phyloP scores from a whole-genome alignment of 768 basidiomycete species.

The Kwoniella dejecticola region DNA sequence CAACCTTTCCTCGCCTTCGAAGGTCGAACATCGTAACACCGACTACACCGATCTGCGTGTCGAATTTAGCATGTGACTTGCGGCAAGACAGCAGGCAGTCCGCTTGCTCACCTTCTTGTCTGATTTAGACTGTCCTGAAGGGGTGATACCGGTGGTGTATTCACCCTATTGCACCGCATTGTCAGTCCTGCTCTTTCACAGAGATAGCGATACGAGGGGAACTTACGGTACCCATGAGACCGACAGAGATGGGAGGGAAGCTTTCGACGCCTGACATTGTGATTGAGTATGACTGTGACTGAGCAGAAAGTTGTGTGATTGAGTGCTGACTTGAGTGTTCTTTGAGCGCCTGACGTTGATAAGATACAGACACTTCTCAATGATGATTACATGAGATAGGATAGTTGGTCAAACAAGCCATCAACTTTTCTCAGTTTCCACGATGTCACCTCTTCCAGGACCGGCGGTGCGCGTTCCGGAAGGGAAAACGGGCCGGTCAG shows the following conservation, averaged over 20 bases:
- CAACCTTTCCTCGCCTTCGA: slow-evolving; percentile 75
- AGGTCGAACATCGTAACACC: slow-evolving; percentile 88
- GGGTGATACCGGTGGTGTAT: slow-evolving; percentile 94
- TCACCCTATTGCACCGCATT: slow-evolving; percentile 64
- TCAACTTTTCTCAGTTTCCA: not conserved
- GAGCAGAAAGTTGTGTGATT: not conserved
- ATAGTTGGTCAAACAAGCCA: not conserved
- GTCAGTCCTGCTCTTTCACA: slow-evolving; percentile 51
- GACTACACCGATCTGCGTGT: slow-evolving; percentile 67
- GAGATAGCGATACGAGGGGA: slow-evolving; percentile 21
- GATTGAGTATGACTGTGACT: not conserved
- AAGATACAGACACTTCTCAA: too few relatives aligned
- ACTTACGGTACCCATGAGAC: slow-evolving; percentile 51
- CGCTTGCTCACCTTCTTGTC: slow-evolving; percentile 85
- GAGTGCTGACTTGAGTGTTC: not conserved
- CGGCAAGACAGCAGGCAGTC: too few relatives aligned
- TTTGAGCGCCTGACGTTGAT: too few relatives aligned
- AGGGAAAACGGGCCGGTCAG: slow-evolving; percentile 3
- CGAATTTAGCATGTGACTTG: too few relatives aligned
- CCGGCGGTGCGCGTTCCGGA: slow-evolving; percentile 3
- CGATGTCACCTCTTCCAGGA: slow-evolving; percentile 5
- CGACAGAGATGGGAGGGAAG: slow-evolving; percentile 47
- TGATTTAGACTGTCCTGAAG: slow-evolving; percentile 85
- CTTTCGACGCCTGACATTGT: slow-evolving; percentile 28
- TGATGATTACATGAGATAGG: too few relatives aligned